Base-by-base conservation (phyloP, 306 rosid genomes). In the Medicago arabica region DNA sequence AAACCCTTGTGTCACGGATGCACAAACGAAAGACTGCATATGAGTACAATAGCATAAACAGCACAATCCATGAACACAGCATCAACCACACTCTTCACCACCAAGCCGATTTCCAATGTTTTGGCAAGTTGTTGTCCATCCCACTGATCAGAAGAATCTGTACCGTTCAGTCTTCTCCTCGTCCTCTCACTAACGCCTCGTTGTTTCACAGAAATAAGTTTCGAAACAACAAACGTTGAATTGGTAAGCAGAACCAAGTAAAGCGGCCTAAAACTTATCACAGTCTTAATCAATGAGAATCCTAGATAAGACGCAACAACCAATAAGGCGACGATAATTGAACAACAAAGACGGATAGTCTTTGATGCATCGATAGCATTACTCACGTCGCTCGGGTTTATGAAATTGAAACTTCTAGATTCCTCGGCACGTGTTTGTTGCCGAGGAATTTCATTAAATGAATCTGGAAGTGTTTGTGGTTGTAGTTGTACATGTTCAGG, bases 51-150 rank as follows among this genome's bases (percentile, higher is more conserved):
- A 18, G 93, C 86, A 83, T 87, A 94, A 13, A 89, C 82, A 74
- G 92, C 86, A 77, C 83, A 88, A 80, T 87, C 96, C 81, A 90
- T 92, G 84, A 92, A 85, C 46, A 92, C 40, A 12, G 98, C 93
- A 85, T 89, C 88, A 75, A 84, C 58, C 54, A 79, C 85, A 64
- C 75, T 92, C 79, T 71, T 77, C 67, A 83, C 17, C 84, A 88
- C 67, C 68, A 87, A 13, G 3, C 87, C 89, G 18, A 77, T 40
- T 77, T 87, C 93, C 74, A 90, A 69, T 66, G 75, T 63, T 54
- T 36, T 83, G 2, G 90, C 87, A 50, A 90, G 81, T n/a, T 76
- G 86, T 28, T 28, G 31, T 28, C 31, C 31, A 16, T 72, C 71
- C 86, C 78, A 89, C 14, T 59, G 65, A 4, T 68, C 83, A 14